Conservation (phyloP, 352 stramenopile genomes). For the Phytophthora sp. region DNA sequence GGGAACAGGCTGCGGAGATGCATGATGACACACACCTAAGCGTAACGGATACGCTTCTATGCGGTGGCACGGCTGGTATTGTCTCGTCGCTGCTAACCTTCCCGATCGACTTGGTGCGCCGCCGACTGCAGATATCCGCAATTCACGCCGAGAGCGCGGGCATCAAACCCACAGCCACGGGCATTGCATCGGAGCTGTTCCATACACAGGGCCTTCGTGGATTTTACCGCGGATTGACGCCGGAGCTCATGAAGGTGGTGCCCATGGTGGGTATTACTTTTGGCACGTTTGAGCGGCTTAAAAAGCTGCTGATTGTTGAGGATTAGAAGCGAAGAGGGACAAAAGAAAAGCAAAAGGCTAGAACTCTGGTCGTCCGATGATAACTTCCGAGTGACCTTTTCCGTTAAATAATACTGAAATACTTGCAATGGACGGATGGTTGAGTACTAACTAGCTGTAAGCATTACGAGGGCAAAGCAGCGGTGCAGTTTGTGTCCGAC, state of each 20-base stretch:
- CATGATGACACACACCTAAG: constrained; percentile 42
- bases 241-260: constrained; percentile 97
- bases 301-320: constrained; percentile 88
- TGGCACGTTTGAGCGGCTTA: constrained; percentile 94
- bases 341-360: constrained; percentile 26
- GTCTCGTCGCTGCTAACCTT: constrained; percentile 94
- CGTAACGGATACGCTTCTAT: constrained; percentile 91
- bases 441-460: background rate
- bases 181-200: constrained; percentile 79
- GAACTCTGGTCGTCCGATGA: constrained; percentile 33
- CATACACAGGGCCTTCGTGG: constrained; percentile 73
- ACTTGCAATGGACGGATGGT: constrained; percentile 19
- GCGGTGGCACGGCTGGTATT: constrained; percentile 90
- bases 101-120: constrained; percentile 94
- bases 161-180: constrained; percentile 70
- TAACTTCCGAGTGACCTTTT: constrained; percentile 27
- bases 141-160: constrained; percentile 75
- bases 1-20: constrained; percentile 32
- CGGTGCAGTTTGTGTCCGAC: constrained; percentile 6
- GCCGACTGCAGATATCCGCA: constrained; percentile 95
- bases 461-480: background rate
- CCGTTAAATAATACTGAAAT: constrained; percentile 41
- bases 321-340: constrained; percentile 43
- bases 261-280: constrained; percentile 98
- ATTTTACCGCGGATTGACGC: constrained; percentile 91